These are phyloP conservation scores for Emmonsiellopsis sp. DNA, from an alignment of 2,329 filamentous ascomycete genomes.

Conservation along the genomic window DNA sequence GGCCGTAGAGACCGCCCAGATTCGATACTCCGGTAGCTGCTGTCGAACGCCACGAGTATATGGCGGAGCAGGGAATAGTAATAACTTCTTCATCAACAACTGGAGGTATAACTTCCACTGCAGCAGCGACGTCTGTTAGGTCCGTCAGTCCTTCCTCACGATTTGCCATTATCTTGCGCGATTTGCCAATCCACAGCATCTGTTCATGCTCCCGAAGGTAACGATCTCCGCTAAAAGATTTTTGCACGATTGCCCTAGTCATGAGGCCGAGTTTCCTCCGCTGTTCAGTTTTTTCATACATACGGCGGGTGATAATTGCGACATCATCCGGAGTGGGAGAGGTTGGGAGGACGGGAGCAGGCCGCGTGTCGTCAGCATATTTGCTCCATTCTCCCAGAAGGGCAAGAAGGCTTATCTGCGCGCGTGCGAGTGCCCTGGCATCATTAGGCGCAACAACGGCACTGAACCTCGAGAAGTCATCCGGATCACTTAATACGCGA, in stretches of 20 bases:
- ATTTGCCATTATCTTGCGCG: conserved; percentile 23
- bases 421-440: conserved; percentile 48
- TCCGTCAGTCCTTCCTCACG: conserved; percentile 17
- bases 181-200: conserved; percentile 44
- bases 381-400: conserved; percentile 53
- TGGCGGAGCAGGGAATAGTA: conserved; percentile 23
- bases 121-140: conserved; percentile 18
- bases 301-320: conserved; percentile 44
- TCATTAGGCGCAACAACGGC: conserved; percentile 58
- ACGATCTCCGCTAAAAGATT: conserved; percentile 49
- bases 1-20: conserved; percentile 12
- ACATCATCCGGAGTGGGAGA: conserved; percentile 43
- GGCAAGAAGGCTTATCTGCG: conserved; percentile 53
- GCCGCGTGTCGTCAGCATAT: conserved; percentile 44
- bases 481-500: conserved; percentile 31
- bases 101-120: conserved; percentile 15
- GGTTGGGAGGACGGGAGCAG: conserved; percentile 36
- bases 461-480: conserved; percentile 44
- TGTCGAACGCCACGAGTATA: conserved; percentile 28
- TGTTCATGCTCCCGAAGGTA: conserved; percentile 55
- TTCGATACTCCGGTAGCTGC: conserved; percentile 22
- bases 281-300: conserved; percentile 51
- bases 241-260: conserved; percentile 49
- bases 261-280: conserved; percentile 50
- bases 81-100: conserved; percentile 26